These are phyloP conservation scores for Nicotiana obtusifolia DNA, from an alignment of 257 asterid genomes.

Conservation along the genomic window DNA sequence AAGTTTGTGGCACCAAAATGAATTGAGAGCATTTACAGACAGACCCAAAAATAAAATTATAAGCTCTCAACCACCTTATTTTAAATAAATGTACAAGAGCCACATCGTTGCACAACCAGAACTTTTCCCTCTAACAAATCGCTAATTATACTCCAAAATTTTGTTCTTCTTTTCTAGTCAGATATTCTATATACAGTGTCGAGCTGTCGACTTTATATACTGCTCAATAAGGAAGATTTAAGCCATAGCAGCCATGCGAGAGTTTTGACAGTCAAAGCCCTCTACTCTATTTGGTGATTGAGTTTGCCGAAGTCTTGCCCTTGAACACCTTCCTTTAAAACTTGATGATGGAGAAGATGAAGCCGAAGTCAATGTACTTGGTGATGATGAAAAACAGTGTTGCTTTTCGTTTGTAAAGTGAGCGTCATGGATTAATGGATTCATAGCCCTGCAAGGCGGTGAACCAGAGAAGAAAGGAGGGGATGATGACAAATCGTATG, in stretches of 20 bases:
- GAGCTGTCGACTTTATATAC: background rate
- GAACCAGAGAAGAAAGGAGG: conserved; percentile 49
- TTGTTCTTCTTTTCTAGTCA: background rate
- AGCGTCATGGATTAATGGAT: conserved; percentile 39
- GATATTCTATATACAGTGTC: background rate
- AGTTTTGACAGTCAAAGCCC: conserved; percentile 40
- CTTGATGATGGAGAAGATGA: conserved; percentile 26
- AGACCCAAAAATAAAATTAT: background rate
- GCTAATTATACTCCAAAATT: background rate
- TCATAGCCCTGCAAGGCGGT: conserved; percentile 47
- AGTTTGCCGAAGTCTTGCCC: conserved; percentile 20
- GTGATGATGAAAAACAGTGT: background rate
- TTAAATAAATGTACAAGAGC: background rate
- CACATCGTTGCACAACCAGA: background rate
- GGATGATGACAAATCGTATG: conserved; percentile 28
- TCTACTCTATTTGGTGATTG: conserved; percentile 44
- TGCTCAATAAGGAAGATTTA: conserved; percentile 7
- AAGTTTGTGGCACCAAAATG: background rate
- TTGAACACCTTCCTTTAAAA: conserved; percentile 20
- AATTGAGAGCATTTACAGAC: background rate
- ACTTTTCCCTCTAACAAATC: background rate
- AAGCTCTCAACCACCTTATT: background rate
- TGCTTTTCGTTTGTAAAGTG: conserved; percentile 28
- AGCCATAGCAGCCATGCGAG: conserved; percentile 26
- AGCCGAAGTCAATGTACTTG: conserved; percentile 26